Evolutionary conservation across 2,329 filamentous ascomycete genomes (phyloP), one percentile per base, ranked within the genome.

Genomic region (Sporothrix brasiliensis): DNA sequence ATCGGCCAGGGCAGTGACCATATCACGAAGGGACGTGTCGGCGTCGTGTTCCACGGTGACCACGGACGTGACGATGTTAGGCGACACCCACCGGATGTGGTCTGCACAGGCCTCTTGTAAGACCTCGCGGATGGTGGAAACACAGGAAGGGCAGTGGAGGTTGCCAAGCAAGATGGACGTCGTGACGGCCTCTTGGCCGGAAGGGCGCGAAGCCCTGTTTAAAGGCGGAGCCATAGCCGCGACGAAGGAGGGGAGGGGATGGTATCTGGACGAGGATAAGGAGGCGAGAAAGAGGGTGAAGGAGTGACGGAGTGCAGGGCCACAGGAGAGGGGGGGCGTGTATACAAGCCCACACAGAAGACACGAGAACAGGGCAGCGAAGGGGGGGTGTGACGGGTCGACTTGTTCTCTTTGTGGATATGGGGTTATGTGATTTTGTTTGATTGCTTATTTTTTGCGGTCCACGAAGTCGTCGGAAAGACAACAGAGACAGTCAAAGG

Each of bases 61-160:
- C 72, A 88, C 88, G 65, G 91, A 91, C 52, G 89, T 90, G 75
- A 92, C 85, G 72, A 92, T 86, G 73, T 91, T 92, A 72, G 89
- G 86, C 73, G 89, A 90, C 41, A 92, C 85, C 80, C 86, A 88
- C 69, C 76, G 82, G 81, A 82, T 81, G 76, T 77, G 85, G 80
- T 76, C 78, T 68, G 75, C 76, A 74, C 80, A 86, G 24, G 78
- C 78, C 58, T 81, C 83, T 71, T 77, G 82, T 71, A 93, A 80
- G 71, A 85, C 83, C 69, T 85, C 81, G 76, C 88, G 84, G 76
- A 93, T 92, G 74, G 85, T 83, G 49, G 86, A 85, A 66, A 92
- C 87, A 78, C 91, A 93, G 72, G 90, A 91, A 16, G 90, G 88
- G 80, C 91, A 93, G 79, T 93, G 91, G n/a, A 93, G 83, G 78